These are phyloP conservation scores for Laguncularia racemosa DNA, from an alignment of 345 rosid species.

Conservation along the genomic window DNA sequence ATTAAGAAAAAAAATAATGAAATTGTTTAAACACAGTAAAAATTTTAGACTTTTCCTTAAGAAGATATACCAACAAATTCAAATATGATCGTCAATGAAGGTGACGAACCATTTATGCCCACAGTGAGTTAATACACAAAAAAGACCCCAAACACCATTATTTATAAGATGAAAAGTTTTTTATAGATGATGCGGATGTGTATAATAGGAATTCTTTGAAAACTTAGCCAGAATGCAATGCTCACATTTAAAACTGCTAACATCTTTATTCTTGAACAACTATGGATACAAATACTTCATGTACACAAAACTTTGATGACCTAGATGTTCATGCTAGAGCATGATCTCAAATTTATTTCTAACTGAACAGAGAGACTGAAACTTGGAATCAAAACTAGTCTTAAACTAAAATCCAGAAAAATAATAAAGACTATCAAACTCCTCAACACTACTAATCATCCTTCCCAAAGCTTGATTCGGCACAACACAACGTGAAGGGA, in stretches of 20 bases:
- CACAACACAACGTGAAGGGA: background rate
- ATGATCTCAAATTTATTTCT: background rate
- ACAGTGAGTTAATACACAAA: background rate
- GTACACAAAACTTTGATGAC: conserved; percentile 8
- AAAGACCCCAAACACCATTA: conserved; percentile 7
- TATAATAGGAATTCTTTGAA: too few relatives aligned
- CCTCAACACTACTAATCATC: conserved; percentile 8
- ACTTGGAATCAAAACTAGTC: too few relatives aligned
- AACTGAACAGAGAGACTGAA: background rate
- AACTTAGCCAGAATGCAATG: too few relatives aligned
- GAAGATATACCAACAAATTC: conserved; percentile 1
- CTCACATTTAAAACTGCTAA: background rate
- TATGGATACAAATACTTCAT: conserved; percentile 1
- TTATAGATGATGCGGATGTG: background rate
- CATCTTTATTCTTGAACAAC: background rate
- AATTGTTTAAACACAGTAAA: background rate
- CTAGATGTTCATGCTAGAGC: conserved; percentile 5
- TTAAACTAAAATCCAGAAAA: background rate
- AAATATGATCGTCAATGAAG: conserved; percentile 3
- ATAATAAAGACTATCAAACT: background rate
- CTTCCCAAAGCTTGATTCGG: background rate
- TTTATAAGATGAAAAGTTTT: background rate
- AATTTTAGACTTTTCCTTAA: background rate
- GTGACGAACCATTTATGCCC: conserved; percentile 1
- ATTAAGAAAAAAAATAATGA: background rate